Base-by-base conservation (phyloP, 441 rosid genomes). In the Populus hybrid region DNA sequence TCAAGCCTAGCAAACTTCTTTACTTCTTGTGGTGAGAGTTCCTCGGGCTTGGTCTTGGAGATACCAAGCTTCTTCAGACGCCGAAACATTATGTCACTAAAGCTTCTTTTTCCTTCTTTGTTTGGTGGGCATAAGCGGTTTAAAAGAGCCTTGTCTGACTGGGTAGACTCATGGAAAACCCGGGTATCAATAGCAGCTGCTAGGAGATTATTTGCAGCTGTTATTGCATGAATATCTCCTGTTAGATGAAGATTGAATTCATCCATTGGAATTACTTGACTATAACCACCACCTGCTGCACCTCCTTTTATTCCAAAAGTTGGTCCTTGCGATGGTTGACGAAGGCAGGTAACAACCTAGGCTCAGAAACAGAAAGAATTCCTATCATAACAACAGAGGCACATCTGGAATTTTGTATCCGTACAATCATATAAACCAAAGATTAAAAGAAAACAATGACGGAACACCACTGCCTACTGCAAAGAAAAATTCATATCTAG, bases 231-330 rank as follows among this genome's bases (percentile, higher is more conserved):
- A 77, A 96, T 96, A 81, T 96, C 99, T 74, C 99, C 99, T 0
- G 99, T 96, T 63, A 96, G 89, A 77, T 96, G 99, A 82, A 96
- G 97, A 82, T 96, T 96, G 84, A 96, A 96, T 86, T 96, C 99
- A 83, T 96, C 99, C 99, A 96, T 94, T n/a, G 99, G 99, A 70
- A 96, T 93, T 76, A 94, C 98, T 80, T 96, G 99, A 86, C 98
- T 96, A 72, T 96, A 96, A 40, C 99, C 99, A 65, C 99, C 99
- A 77, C 99, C 99, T 2, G 98, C 99, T 69, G 99, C 99, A 45
- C 99, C 99, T 56, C 99, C 99, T 85, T 96, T 96, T 76, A 95
- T 96, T 80, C 99, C 99, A 87, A 96, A 96, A 68, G 99, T 96
- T 0, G 99, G 99, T 69, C 99, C 99, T 91, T 94, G 99, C 9